Evolutionary conservation across 495 filamentous ascomycete genomes (phyloP).

Genomic region (Hypoxylon lienhwacheense): DNA sequence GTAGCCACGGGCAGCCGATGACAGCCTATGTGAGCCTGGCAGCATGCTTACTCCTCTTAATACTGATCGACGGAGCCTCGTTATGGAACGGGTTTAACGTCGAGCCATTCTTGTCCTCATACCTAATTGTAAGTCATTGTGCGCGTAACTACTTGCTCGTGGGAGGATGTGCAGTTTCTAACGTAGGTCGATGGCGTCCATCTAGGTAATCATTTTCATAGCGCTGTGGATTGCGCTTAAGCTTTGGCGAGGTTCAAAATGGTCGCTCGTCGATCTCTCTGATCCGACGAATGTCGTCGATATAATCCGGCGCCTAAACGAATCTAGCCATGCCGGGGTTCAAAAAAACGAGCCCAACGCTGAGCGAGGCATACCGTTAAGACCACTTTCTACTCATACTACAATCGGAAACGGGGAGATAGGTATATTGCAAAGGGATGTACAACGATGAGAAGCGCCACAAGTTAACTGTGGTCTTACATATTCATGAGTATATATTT

Average conservation of each 20-base stretch:
- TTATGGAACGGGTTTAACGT: constrained; percentile 44
- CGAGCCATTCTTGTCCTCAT: constrained; percentile 43
- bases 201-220: constrained; percentile 38
- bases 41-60: constrained; percentile 45
- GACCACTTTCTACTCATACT: too few species aligned
- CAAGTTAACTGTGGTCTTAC: too few species aligned
- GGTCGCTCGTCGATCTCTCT: constrained; percentile 39
- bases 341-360: too few species aligned
- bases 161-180: not conserved
- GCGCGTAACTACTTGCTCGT: not conserved
- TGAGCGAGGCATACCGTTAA: too few species aligned
- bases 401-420: too few species aligned
- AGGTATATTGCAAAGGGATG: too few species aligned
- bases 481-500: too few species aligned
- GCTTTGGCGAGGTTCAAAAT: constrained; percentile 29
- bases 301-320: constrained; percentile 13
- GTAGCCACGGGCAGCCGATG: constrained; percentile 47
- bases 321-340: constrained; percentile 15
- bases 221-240: constrained; percentile 41
- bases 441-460: too few species aligned
- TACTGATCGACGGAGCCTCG: constrained; percentile 44
- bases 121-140: constrained; percentile 45
- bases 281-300: constrained; percentile 18
- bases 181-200: not conserved
- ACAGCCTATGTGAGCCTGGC: constrained; percentile 42